Evolutionary conservation across 306 rosid species (phyloP).

Genomic region (Quercus ilex): DNA sequence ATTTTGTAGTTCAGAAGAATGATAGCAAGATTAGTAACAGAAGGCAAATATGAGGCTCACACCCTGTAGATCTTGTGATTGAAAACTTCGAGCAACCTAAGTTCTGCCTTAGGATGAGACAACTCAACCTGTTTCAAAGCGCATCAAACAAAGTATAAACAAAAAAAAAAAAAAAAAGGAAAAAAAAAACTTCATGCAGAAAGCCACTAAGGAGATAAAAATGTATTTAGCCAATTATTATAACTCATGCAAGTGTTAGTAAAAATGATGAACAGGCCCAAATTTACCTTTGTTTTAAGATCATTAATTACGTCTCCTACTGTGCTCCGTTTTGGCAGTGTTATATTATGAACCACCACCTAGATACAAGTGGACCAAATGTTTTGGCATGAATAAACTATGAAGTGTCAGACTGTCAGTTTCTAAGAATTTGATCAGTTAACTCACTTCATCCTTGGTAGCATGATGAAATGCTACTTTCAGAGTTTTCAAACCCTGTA

Average conservation of each 20-base stretch:
- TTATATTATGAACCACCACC: slow-evolving; percentile 76
- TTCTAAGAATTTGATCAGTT: slow-evolving; percentile 5
- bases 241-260: not conserved
- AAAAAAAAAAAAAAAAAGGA: not conserved
- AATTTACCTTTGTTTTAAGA: slow-evolving; percentile 72
- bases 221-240: not conserved
- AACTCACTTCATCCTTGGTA: slow-evolving; percentile 81
- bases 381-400: not conserved
- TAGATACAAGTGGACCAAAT: slow-evolving; percentile 23
- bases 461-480: slow-evolving; percentile 89
- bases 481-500: slow-evolving; percentile 85
- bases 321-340: slow-evolving; percentile 84
- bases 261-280: not conserved
- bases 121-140: slow-evolving; percentile 59
- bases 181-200: not conserved
- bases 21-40: slow-evolving; percentile 6
- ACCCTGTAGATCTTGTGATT: slow-evolving; percentile 93
- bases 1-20: not conserved
- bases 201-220: not conserved
- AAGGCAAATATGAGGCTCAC: slow-evolving; percentile 17
- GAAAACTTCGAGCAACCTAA: slow-evolving; percentile 90
- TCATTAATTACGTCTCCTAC: slow-evolving; percentile 84
- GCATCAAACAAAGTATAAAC: slow-evolving; percentile 1
- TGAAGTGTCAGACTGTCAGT: not conserved
- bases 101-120: slow-evolving; percentile 76